These are phyloP conservation scores for Cornus controversa DNA, from an alignment of 148 eudicot genomes.

Conservation along the genomic window DNA sequence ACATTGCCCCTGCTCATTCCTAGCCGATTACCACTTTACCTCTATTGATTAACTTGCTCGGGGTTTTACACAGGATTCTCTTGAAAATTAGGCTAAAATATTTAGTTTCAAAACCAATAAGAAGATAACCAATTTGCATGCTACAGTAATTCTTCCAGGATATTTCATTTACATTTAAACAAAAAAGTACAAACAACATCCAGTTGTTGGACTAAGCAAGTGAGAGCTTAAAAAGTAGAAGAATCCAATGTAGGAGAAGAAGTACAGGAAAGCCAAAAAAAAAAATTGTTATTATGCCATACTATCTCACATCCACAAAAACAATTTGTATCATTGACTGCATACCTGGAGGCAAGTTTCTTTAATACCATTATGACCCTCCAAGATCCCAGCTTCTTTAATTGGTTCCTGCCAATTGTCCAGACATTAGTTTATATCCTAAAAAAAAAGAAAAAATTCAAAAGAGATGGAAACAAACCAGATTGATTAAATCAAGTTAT, in stretches of 20 bases:
- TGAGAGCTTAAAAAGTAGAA: background rate
- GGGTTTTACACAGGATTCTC: background rate
- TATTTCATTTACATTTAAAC: too few species aligned
- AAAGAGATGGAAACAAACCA: background rate
- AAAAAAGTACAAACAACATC: too few species aligned
- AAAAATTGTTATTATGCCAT: background rate
- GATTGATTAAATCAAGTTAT: constrained; percentile 5
- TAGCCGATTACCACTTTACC: too few species aligned
- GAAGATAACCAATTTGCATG: too few species aligned
- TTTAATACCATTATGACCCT: constrained; percentile 96
- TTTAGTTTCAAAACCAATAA: background rate
- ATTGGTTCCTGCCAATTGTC: constrained; percentile 74
- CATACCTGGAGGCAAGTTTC: constrained; percentile 97
- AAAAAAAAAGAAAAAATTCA: background rate
- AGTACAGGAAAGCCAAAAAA: background rate
- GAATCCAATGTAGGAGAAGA: background rate
- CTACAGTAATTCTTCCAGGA: too few species aligned
- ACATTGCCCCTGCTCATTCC: too few species aligned
- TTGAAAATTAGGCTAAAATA: background rate
- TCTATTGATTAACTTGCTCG: too few species aligned
- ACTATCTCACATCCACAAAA: background rate
- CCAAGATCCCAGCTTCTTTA: constrained; percentile 98
- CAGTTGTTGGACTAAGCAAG: background rate
- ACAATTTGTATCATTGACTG: background rate
- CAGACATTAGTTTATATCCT: constrained; percentile 1